A percentile compares a stretch with the other conserved stretches of the same genome.
Evolutionary conservation across 129 eudicot genomes (phyloP).

Genomic region (Solidago caesia): DNA sequence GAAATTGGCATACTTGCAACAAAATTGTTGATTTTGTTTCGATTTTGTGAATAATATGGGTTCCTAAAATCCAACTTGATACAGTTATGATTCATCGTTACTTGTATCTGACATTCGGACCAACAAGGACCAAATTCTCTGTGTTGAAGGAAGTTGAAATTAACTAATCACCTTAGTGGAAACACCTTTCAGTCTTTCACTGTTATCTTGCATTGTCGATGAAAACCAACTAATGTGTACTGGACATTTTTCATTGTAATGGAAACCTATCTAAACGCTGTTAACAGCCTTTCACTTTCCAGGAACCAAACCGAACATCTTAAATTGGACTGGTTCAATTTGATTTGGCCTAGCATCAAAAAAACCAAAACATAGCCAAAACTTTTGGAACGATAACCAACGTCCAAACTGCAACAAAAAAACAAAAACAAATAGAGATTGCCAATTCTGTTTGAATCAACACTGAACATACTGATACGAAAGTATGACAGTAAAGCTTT

Average conservation of each 20-base stretch:
- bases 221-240: background rate
- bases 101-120: no score
- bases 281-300: background rate
- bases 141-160: background rate
- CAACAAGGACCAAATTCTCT: no score
- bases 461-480: no score
- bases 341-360: background rate
- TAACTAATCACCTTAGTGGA: background rate
- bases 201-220: no score
- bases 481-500: slow-evolving; percentile 1
- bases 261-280: background rate
- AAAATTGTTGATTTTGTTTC: background rate
- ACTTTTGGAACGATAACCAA: background rate
- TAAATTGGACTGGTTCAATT: background rate
- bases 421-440: background rate
- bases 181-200: no score
- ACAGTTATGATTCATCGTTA: no score
- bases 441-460: no score
- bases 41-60: background rate
- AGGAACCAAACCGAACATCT: background rate
- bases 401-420: background rate
- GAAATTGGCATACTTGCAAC: background rate
- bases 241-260: background rate
- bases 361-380: background rate
- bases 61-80: no score